These are phyloP conservation scores for Aaosphaeria pasadenensis DNA, from an alignment of 2,329 filamentous ascomycete genomes.

Conservation along the genomic window DNA sequence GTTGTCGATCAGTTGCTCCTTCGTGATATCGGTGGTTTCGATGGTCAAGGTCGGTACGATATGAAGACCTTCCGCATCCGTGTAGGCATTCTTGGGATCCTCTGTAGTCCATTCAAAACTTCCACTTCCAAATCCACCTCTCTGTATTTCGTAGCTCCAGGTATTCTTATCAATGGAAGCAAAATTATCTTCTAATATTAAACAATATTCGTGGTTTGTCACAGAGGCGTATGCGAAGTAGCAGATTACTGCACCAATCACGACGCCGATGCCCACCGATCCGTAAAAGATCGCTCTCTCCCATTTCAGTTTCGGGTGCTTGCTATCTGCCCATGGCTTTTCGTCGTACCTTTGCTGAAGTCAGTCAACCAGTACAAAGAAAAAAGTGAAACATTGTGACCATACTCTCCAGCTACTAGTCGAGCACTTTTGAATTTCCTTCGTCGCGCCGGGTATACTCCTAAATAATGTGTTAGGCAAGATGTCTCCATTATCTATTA, in stretches of 20 bases:
- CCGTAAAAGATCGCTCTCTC: conserved; percentile 19
- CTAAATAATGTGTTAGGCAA: conserved; percentile 1
- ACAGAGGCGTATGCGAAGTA: conserved; percentile 18
- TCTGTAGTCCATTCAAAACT: conserved; percentile 68
- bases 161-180: conserved; percentile 56
- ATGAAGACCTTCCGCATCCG: conserved; percentile 64
- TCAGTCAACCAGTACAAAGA: not conserved
- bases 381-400: not conserved
- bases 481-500: not conserved
- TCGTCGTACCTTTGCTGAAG: conserved; percentile 12
- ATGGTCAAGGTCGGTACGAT: conserved; percentile 72
- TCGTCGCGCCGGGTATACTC: conserved; percentile 6
- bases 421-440: conserved; percentile 20
- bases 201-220: conserved; percentile 18
- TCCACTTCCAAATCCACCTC: conserved; percentile 70
- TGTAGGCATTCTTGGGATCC: conserved; percentile 68
- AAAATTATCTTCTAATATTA: conserved; percentile 56
- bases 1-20: conserved; percentile 59
- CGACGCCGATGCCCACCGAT: conserved; percentile 13
- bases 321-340: conserved; percentile 17
- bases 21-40: conserved; percentile 62
- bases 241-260: conserved; percentile 18
- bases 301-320: conserved; percentile 18
- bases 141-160: conserved; percentile 71
- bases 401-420: conserved; percentile 13